Evolutionary conservation across 1,284 basidiomycete species (phyloP).

Genomic region (Wallemia ichthyophaga): DNA sequence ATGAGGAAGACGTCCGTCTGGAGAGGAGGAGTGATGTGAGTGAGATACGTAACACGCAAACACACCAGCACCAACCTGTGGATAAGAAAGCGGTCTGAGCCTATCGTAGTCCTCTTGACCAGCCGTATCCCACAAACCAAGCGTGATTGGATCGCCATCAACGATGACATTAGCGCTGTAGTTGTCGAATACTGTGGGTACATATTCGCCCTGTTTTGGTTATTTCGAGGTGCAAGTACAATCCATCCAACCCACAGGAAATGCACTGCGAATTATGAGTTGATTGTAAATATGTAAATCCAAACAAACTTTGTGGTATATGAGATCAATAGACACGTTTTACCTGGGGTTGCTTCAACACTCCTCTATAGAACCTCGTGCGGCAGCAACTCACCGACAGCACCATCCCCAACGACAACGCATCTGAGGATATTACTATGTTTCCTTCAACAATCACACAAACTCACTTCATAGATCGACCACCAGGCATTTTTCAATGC

Average conservation of each 20-base stretch:
- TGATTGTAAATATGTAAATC: not conserved
- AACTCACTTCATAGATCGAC: not conserved
- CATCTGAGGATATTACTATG: slow-evolving; percentile 22
- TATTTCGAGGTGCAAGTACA: slow-evolving; percentile 3
- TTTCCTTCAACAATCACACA: not conserved
- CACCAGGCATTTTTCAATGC: not conserved
- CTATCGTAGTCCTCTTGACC: slow-evolving; percentile 91
- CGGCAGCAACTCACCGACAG: slow-evolving; percentile 38
- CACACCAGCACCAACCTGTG: slow-evolving; percentile 21
- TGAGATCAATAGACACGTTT: slow-evolving; percentile 45
- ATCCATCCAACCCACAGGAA: slow-evolving; percentile 8
- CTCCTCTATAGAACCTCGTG: not conserved
- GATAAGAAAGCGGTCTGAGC: slow-evolving; percentile 62
- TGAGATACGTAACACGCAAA: slow-evolving; percentile 34
- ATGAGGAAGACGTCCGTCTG: slow-evolving; percentile 99
- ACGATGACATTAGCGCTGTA: slow-evolving; percentile 14
- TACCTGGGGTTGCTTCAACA: slow-evolving; percentile 4
- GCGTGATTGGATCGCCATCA: slow-evolving; percentile 52
- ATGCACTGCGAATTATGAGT: not conserved
- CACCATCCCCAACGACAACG: slow-evolving; percentile 98
- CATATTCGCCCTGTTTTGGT: not conserved
- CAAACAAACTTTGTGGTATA: not conserved
- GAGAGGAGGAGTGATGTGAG: slow-evolving; percentile 93
- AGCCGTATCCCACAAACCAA: slow-evolving; percentile 29
- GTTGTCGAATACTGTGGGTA: slow-evolving; percentile 4